phyloP scores from a whole-genome alignment of 2,329 filamentous ascomycete species.

The Stachybotrys chlorohalonatus region DNA sequence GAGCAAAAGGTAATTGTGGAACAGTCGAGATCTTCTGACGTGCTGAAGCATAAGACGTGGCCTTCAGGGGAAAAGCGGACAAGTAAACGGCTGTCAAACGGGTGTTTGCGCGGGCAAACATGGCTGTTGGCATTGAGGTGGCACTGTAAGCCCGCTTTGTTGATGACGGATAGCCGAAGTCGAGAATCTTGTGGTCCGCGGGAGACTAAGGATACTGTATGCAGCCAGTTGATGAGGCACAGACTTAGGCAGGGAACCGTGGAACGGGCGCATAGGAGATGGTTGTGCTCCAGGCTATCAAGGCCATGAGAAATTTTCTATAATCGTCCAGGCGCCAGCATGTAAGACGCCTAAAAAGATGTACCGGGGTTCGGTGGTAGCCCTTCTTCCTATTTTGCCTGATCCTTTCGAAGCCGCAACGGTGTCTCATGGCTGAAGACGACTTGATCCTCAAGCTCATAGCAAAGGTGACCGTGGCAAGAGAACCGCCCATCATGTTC shows the following conservation, averaged over 20 bases:
- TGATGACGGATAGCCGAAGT: background rate
- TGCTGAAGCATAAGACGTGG: background rate
- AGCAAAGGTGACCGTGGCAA: background rate
- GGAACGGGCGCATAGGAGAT: background rate
- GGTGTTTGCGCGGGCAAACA: background rate
- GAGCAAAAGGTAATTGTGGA: too few relatives aligned
- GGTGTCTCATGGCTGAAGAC: background rate
- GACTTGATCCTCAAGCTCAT: background rate
- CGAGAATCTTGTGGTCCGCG: background rate
- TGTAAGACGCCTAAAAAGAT: background rate
- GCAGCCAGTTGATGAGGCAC: background rate
- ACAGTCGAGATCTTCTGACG: background rate
- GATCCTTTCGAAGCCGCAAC: background rate
- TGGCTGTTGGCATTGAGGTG: background rate
- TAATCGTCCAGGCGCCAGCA: background rate
- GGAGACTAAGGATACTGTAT: background rate
- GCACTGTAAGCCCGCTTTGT: background rate
- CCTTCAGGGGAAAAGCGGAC: background rate
- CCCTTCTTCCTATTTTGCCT: background rate
- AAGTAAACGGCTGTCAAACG: background rate
- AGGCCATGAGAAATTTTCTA: background rate
- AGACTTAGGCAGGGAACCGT: background rate
- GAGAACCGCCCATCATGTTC: background rate
- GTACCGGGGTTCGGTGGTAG: too few relatives aligned
- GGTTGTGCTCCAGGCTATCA: background rate